Conservation (phyloP, 805 yeast genomes). For the Saccharomycopsis sp. region DNA sequence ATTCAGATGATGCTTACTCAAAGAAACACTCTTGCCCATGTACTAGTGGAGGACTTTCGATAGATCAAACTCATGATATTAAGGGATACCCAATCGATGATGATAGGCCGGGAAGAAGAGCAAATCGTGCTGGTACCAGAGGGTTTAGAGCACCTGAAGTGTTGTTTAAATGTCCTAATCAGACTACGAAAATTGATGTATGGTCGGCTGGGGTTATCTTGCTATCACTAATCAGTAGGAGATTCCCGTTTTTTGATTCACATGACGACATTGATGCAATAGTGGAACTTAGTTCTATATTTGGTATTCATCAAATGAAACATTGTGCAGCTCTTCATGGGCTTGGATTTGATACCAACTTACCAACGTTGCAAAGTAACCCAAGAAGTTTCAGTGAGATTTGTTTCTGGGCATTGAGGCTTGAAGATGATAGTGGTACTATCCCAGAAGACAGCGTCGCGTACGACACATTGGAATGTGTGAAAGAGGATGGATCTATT, state of each 20-base stretch:
- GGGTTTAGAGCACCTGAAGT: slow-evolving; percentile 96
- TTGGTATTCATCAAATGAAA: slow-evolving; percentile 67
- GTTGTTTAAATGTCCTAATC: slow-evolving; percentile 76
- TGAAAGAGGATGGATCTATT: slow-evolving; percentile 34
- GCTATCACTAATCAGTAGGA: slow-evolving; percentile 63
- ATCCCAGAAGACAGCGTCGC: slow-evolving; percentile 69
- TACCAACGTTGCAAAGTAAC: slow-evolving; percentile 43
- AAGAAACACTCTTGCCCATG: slow-evolving; percentile 47
- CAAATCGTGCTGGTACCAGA: slow-evolving; percentile 94
- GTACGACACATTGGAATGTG: slow-evolving; percentile 49
- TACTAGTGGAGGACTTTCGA: slow-evolving; percentile 29
- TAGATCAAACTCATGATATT: slow-evolving; percentile 24
- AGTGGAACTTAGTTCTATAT: slow-evolving; percentile 73
- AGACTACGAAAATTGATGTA: slow-evolving; percentile 72
- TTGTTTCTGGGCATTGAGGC: slow-evolving; percentile 35
- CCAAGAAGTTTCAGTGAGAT: slow-evolving; percentile 35
- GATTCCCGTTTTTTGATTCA: slow-evolving; percentile 92
- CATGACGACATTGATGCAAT: slow-evolving; percentile 90
- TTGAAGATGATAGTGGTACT: slow-evolving; percentile 50
- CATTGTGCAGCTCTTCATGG: slow-evolving; percentile 84
- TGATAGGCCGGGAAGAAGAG: slow-evolving; percentile 80
- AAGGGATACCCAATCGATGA: slow-evolving; percentile 84
- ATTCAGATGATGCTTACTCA: slow-evolving; percentile 24
- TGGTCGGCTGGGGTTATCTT: slow-evolving; percentile 93
- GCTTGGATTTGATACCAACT: slow-evolving; percentile 65